Conservation (phyloP, 805 yeast species). For the Pichia nanzhaoensis region DNA sequence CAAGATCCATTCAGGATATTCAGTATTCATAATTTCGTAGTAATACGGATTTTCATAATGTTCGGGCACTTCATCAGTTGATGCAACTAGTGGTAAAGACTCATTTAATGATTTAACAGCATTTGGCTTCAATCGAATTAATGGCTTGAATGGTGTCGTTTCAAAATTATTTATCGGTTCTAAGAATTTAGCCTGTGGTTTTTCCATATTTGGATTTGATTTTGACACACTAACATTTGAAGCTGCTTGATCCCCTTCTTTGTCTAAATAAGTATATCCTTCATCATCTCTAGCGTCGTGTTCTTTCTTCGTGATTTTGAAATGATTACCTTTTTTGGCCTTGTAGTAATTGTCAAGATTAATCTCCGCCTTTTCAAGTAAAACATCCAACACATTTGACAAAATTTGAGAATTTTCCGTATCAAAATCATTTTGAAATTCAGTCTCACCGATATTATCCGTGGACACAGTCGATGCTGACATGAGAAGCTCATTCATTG, state of each 20-base stretch:
- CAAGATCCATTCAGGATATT: constrained; percentile 58
- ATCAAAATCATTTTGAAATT: constrained; percentile 25
- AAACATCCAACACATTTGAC: constrained; percentile 54
- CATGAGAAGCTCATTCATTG: constrained; percentile 38
- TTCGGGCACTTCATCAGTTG: constrained; percentile 39
- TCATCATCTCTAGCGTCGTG: constrained; percentile 12
- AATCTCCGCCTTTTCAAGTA: constrained; percentile 73
- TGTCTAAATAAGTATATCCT: constrained; percentile 46
- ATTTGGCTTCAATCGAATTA: constrained; percentile 65
- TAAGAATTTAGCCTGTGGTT: constrained; percentile 66
- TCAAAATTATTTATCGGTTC: constrained; percentile 58
- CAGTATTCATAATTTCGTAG: constrained; percentile 60
- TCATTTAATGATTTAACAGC: constrained; percentile 53
- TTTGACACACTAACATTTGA: constrained; percentile 2
- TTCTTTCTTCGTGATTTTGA: neutral
- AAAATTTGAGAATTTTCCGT: constrained; percentile 56
- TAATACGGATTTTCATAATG: constrained; percentile 79
- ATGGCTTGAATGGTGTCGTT: constrained; percentile 69
- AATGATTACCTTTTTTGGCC: constrained; percentile 14
- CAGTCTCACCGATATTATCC: constrained; percentile 21
- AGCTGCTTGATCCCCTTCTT: constrained; percentile 32
- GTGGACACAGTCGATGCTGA: constrained; percentile 20
- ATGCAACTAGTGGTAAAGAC: constrained; percentile 33
- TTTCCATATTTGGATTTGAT: constrained; percentile 25
- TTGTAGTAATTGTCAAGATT: constrained; percentile 44